Base-by-base conservation (phyloP, 164 flowering plant species). In the Macadamia tetraphylla region DNA sequence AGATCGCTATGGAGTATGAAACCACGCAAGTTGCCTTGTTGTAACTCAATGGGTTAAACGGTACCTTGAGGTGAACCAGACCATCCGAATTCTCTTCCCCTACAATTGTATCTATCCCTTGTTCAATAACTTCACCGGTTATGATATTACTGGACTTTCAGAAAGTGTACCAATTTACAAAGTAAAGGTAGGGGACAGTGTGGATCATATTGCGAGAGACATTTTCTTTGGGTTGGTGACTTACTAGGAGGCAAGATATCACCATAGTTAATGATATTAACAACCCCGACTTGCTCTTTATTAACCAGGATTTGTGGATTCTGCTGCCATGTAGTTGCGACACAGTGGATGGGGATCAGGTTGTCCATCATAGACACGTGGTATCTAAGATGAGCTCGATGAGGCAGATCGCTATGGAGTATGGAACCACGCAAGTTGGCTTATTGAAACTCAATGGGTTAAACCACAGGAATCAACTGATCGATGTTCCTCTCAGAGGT, bases 401-500 rank as follows among this genome's bases (percentile, higher is more conserved):
- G 63, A 76, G 52, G 68, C 57, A 29, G 67, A 91, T 91, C 9
- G 92, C 90, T 0, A n/a, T 17, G 66, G 53, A 75, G 76, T 89
- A 76, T 58, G 85, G 85, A n/a, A 75, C 79, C 1, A 74, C 75
- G 3, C 52, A 62, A 51, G 67, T 49, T 35, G 79, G 82, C 6
- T 68, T 91, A 67, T 7, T 77, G 78, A 10, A 7, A 8, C 75
- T 86, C 29, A 91, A 89, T 65, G 75, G 75, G 4, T 73, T 86
- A 23, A 23, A 23, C 23, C 23, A 23, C 0, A 0, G 87, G 10
- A 67, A 11, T 0, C 15, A 60, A n/a, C 68, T 86, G 29, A 74
- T 89, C 59, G 94, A 91, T 71, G 88, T 91, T 58, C 94, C 97
- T 57, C 83, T 91, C 6, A 74, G 44, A 86, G 91, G 97, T 88